Evolutionary conservation across 2,329 filamentous ascomycete species (phyloP), one percentile per base, ranked within the genome.

Genomic region (Alternaria gaisen): DNA sequence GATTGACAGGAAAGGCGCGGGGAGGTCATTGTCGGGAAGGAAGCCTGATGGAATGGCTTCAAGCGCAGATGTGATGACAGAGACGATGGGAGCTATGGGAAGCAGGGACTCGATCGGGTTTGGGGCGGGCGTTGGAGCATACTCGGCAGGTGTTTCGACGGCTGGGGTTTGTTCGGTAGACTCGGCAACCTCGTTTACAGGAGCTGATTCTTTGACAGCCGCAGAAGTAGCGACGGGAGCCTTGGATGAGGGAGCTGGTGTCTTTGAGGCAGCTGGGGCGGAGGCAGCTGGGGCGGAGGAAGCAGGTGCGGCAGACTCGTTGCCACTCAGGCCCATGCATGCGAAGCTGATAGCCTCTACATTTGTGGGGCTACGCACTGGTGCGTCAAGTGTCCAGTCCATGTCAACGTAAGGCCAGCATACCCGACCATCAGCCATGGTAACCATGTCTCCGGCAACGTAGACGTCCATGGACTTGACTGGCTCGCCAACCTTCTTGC

Each of bases 371-470:
- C 77, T 79, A 28, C 42, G 76, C 74, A 56, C 77, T 68, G 51
- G 79, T 63, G 32, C 82, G 80, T 71, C 83, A 75, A 75, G 71
- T 16, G 56, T 72, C 86, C 86, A 87, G 34, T 78, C 78, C 84
- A 86, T 86, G 72, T 80, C 80, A 54, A 87, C 84, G 63, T 87
- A 88, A 26, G 86, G 86, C 86, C 85, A 89, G 81, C 87, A 89
- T 67, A 89, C 81, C 48, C 84, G 80, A 22, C 84, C 84, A 61
- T 87, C 84, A n/a, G 77, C 67, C 80, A 87, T 84, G 32, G 84
- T 87, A 11, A 87, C 86, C 81, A 89, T 87, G 68, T 89, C 87
- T 40, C 87, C 87, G 8, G 86, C 84, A 46, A 89, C 85, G 67
- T 82, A 87, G n/a, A 84, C 83, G 70, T 87, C 81, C 12, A 73